Evolutionary conservation across 2,329 filamentous ascomycete genomes (phyloP).

Genomic region (Akanthomyces uredinophilus): DNA sequence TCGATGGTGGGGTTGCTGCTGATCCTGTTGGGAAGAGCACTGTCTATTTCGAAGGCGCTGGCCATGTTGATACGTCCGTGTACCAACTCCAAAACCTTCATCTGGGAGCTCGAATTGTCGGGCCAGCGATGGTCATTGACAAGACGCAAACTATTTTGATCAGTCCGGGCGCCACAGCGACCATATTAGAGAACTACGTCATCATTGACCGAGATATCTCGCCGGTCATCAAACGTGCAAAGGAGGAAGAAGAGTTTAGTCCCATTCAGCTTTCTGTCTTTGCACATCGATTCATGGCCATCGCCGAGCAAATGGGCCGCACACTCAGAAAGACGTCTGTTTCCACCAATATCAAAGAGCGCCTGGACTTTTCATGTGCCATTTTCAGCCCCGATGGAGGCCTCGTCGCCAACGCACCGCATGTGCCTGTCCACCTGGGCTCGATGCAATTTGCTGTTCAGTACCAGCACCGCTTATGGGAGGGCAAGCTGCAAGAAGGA

Average conservation of each 20-base stretch:
- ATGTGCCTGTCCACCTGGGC: conserved; percentile 70
- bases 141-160: conserved; percentile 71
- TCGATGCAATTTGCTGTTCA: conserved; percentile 76
- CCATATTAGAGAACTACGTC: conserved; percentile 31
- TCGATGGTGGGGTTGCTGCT: conserved; percentile 13
- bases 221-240: neutral
- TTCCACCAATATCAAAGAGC: conserved; percentile 74
- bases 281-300: conserved; percentile 76
- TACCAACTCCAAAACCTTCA: conserved; percentile 22
- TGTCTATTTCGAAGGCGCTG: conserved; percentile 20
- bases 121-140: conserved; percentile 55
- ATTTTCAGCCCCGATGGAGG: conserved; percentile 70
- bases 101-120: conserved; percentile 19
- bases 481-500: conserved; percentile 31
- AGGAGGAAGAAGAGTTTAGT: conserved; percentile 20
- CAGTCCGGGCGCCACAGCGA: conserved; percentile 36
- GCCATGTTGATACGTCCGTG: conserved; percentile 23
- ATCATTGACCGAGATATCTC: conserved; percentile 26
- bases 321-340: conserved; percentile 76
- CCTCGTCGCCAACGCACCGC: conserved; percentile 69
- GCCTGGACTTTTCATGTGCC: conserved; percentile 76
- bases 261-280: conserved; percentile 74
- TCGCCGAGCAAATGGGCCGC: conserved; percentile 78
- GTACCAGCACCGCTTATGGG: conserved; percentile 65
- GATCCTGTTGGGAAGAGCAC: conserved; percentile 18